Conservation (phyloP, 2,329 filamentous ascomycete species). For the Nakataea oryzae region DNA sequence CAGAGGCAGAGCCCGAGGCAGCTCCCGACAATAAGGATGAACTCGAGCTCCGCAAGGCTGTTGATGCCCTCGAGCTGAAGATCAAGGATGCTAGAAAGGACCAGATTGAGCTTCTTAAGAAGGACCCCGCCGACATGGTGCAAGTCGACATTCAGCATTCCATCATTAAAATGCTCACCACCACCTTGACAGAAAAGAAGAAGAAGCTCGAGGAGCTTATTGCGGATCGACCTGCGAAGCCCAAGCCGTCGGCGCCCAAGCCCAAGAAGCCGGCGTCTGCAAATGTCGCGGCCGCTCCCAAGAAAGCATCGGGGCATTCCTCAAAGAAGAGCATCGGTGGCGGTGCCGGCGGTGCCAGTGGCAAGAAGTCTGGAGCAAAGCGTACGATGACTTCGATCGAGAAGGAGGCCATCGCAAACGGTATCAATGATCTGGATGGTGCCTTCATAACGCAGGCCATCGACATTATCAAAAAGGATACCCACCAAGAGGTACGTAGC, state of each 20-base stretch:
- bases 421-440: conserved; percentile 71
- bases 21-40: conserved; percentile 16
- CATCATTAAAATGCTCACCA: conserved; percentile 55
- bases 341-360: conserved; percentile 18
- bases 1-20: conserved; percentile 26
- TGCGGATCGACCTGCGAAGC: conserved; percentile 50
- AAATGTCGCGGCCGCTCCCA: conserved; percentile 20
- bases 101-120: conserved; percentile 40
- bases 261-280: conserved; percentile 26
- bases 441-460: conserved; percentile 72
- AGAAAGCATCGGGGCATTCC: conserved; percentile 15
- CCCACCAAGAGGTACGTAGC: conserved; percentile 54
- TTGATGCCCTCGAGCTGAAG: conserved; percentile 42
- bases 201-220: conserved; percentile 43
- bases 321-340: conserved; percentile 32
- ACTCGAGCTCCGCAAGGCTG: conserved; percentile 24
- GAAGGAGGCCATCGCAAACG: conserved; percentile 83
- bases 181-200: conserved; percentile 65
- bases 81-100: conserved; percentile 47
- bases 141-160: conserved; percentile 47
- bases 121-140: conserved; percentile 37
- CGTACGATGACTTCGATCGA: conserved; percentile 64
- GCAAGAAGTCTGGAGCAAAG: conserved; percentile 41
- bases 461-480: conserved; percentile 83
- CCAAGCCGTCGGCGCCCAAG: conserved; percentile 42